These are phyloP conservation scores for Cystoderma amianthinum DNA, from an alignment of 768 basidiomycete genomes.

Conservation along the genomic window DNA sequence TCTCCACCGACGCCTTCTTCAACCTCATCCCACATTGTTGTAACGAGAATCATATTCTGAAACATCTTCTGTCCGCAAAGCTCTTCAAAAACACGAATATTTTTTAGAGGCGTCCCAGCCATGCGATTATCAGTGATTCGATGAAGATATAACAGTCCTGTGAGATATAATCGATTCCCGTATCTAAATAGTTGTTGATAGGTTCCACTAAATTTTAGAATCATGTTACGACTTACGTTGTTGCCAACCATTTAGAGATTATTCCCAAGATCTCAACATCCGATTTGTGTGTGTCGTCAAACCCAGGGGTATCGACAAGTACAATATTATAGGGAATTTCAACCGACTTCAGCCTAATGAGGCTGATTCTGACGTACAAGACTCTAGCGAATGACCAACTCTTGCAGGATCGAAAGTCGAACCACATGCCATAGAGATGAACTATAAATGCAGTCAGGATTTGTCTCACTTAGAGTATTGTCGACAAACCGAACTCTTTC, in stretches of 20 bases:
- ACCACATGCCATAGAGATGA: constrained; percentile 12
- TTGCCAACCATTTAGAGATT: constrained; percentile 15
- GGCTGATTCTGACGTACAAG: constrained; percentile 11
- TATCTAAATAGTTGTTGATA: constrained; percentile 9
- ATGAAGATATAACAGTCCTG: constrained; percentile 38
- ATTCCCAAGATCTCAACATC: constrained; percentile 14
- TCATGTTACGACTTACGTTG: constrained; percentile 9
- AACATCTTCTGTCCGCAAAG: constrained; percentile 38
- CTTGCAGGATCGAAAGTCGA: not conserved
- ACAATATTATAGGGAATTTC: constrained; percentile 9
- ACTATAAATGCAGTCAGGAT: constrained; percentile 6
- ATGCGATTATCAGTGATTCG: constrained; percentile 32
- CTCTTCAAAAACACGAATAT: constrained; percentile 38
- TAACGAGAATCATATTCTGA: constrained; percentile 37
- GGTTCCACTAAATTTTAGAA: not conserved
- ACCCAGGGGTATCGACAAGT: constrained; percentile 20
- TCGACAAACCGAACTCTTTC: constrained; percentile 19
- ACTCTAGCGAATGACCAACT: constrained; percentile 13
- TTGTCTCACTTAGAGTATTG: not conserved
- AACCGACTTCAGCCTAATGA: constrained; percentile 9
- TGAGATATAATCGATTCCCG: constrained; percentile 16
- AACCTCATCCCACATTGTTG: constrained; percentile 40
- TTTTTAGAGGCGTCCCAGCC: constrained; percentile 32
- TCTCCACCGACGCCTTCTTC: constrained; percentile 19
- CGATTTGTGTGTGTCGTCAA: constrained; percentile 15